A percentile compares a stretch with the other conserved stretches of the same genome.
Evolutionary conservation across 805 yeast species (phyloP).

Genomic region (Wickerhamiella sergipiensis): DNA sequence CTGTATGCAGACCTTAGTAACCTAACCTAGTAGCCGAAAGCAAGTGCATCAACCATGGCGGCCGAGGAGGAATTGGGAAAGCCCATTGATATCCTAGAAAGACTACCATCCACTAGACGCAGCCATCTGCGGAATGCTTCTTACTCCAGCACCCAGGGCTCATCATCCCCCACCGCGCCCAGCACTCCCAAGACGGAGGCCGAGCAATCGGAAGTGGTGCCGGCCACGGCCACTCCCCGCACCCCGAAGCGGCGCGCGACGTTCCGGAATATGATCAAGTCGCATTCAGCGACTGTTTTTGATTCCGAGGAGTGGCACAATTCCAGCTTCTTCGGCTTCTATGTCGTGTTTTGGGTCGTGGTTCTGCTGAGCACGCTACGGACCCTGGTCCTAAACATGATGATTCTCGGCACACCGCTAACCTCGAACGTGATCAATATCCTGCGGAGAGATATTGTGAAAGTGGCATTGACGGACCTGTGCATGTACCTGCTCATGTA

Average conservation of each 20-base stretch:
- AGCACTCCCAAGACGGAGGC: not conserved
- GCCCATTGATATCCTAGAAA: not conserved
- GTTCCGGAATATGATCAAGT: constrained; percentile 15
- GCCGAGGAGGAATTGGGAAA: not conserved
- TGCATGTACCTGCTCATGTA: constrained; percentile 60
- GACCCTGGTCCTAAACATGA: constrained; percentile 39
- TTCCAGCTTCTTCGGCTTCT: constrained; percentile 57
- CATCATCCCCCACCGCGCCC: not conserved
- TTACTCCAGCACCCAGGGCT: not conserved
- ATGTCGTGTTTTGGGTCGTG: constrained; percentile 37
- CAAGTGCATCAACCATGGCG: not conserved
- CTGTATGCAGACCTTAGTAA: not conserved
- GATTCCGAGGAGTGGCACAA: constrained; percentile 20
- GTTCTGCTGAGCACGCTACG: constrained; percentile 23
- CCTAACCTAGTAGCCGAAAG: not conserved
- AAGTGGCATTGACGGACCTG: constrained; percentile 63
- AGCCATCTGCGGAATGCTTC: not conserved
- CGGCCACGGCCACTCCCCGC: not conserved
- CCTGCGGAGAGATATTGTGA: constrained; percentile 45
- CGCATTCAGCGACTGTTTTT: constrained; percentile 17
- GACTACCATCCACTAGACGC: not conserved
- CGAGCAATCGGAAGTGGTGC: not conserved
- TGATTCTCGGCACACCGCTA: constrained; percentile 31
- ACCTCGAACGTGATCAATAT: constrained; percentile 43
- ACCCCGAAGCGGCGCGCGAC: constrained; percentile 5